Percentiles rank a stretch among this genome's conserved stretches.
phyloP scores from a whole-genome alignment of 1,284 basidiomycete species.

The Apiotrichum montevideense region DNA sequence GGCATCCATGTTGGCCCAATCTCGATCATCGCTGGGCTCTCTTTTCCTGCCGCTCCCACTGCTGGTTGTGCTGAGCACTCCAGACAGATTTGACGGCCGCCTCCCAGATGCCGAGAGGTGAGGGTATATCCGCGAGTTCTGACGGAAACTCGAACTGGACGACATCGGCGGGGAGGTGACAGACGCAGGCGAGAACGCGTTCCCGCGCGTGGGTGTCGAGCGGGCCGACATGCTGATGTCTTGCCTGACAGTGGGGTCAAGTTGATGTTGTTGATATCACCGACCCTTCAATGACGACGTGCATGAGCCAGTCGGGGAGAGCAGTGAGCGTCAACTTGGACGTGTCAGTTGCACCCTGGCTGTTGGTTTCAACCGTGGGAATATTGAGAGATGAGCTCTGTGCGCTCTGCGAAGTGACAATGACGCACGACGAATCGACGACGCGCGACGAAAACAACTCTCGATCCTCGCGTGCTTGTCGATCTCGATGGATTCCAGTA shows the following conservation, averaged over 20 bases:
- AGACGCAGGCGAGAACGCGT: not conserved
- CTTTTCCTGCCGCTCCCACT: not conserved
- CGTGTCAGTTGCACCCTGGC: not conserved
- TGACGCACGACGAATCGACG: not conserved
- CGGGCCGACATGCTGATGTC: constrained; percentile 2
- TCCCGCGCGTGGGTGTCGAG: constrained; percentile 3
- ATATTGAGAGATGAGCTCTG: not conserved
- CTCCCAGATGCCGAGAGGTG: not conserved
- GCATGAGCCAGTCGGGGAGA: no score
- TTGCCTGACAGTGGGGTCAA: not conserved
- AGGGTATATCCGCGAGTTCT: not conserved
- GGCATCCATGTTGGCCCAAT: constrained; percentile 55
- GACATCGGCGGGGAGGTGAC: not conserved
- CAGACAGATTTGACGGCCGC: constrained; percentile 1
- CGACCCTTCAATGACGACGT: not conserved
- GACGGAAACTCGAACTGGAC: not conserved
- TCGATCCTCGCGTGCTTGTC: no score
- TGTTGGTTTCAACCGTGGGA: constrained; percentile 10
- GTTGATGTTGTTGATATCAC: not conserved
- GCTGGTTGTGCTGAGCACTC: not conserved
- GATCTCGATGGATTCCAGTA: not conserved
- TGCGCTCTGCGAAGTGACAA: no score
- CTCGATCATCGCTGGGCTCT: constrained; percentile 10
- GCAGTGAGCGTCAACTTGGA: not conserved
- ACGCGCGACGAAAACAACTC: not conserved